Evolutionary conservation across 306 rosid species (phyloP), one percentile per base, ranked within the genome.

Genomic region (Prunus fruticosa): DNA sequence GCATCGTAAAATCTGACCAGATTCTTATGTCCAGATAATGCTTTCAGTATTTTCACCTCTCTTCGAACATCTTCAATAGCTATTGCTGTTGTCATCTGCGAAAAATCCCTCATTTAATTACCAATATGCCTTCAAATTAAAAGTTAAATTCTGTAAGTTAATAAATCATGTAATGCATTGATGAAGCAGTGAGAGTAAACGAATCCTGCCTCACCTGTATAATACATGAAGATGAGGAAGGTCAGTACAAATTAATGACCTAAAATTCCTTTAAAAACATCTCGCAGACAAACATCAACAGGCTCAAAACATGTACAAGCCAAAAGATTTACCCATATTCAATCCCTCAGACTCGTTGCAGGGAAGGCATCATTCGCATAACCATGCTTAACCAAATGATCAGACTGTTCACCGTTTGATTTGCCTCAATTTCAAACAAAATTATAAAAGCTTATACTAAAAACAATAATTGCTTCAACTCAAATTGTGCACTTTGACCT

Each of bases 21-120:
- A 86, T 95, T 92, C 77, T 34, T 83, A 79, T 95, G 98, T 71
- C 97, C 97, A 64, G 97, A 88, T 84, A 95, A 87, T 72, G 89
- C 93, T 80, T 90, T 95, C 91, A 95, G 85, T 87, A 95, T 92
- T 81, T 90, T 92, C 85, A 92, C 97, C 87, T 95, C 98, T 87
- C 97, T 89, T 28, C 97, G 88, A 61, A 90, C 96, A 86, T 95
- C 98, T 85, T 95, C 98, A 71, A 95, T 88, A 41, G 96, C 93
- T 85, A 95, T 91, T 22, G 97, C 95, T 0, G 97, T 87, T 52
- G 95, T 89, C 97, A 95, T 92, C 98, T 95, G 97, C 80, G 63
- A 82, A 63, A 61, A 28, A 85, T 72, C 77, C 85, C 66, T 46
- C 57, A 46, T 52, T 84, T 75, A 76, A 67, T 30, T 38, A 60